Evolutionary conservation across 2,329 filamentous ascomycete genomes (phyloP).

Genomic region (Xylaria digitata): DNA sequence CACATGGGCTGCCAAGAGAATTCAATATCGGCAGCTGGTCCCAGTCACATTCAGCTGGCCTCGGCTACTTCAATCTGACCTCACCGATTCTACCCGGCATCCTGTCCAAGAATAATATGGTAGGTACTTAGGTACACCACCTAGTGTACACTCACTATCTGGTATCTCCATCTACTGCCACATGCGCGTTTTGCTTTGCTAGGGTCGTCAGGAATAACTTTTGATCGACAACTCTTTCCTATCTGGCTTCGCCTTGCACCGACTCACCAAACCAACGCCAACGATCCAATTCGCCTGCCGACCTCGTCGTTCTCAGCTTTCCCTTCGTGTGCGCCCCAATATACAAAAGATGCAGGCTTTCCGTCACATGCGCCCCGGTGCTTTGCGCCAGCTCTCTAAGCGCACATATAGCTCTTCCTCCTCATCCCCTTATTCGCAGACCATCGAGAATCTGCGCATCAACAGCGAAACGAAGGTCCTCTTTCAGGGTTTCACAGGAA

Average conservation of each 20-base stretch:
- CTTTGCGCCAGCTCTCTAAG: constrained; percentile 72
- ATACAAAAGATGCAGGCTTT: constrained; percentile 79
- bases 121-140: too few species aligned
- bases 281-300: constrained; percentile 28
- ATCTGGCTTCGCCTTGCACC: constrained; percentile 20
- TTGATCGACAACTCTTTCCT: constrained; percentile 1
- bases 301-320: constrained; percentile 9
- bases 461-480: constrained; percentile 93
- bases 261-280: not conserved
- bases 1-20: too few species aligned
- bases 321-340: constrained; percentile 9
- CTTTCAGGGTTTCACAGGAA: constrained; percentile 97
- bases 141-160: too few species aligned
- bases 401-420: constrained; percentile 77
- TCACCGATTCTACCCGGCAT: too few species aligned
- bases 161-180: not conserved
- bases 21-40: constrained; percentile 13
- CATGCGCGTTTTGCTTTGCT: constrained; percentile 15
- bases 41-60: not conserved
- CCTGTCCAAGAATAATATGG: too few species aligned
- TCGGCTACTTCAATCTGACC: not conserved
- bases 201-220: not conserved
- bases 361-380: constrained; percentile 75
- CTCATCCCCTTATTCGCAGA: constrained; percentile 77
- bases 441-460: constrained; percentile 89